Conservation (phyloP, 2,329 filamentous ascomycete species). For the Aureobasidium mangrovei region DNA sequence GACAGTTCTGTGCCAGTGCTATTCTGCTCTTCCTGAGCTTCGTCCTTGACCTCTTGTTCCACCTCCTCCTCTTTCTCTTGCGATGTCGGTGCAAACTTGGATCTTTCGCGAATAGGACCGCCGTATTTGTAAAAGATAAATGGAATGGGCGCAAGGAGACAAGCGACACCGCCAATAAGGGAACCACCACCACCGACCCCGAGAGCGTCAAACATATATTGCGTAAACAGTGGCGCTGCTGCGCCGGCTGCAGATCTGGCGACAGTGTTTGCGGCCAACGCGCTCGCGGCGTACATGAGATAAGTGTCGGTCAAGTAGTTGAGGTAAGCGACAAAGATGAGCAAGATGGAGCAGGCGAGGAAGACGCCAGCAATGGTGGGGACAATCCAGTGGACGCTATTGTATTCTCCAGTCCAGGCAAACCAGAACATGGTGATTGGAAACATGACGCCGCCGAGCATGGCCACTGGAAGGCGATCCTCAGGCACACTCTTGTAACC, state of each 20-base stretch:
- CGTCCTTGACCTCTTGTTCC: neutral
- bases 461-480: constrained; percentile 28
- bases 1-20: constrained; percentile 2
- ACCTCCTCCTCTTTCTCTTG: constrained; percentile 9
- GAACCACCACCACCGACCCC: constrained; percentile 25
- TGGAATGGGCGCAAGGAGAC: constrained; percentile 27
- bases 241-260: constrained; percentile 24
- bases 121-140: constrained; percentile 28
- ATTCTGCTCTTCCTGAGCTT: neutral
- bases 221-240: constrained; percentile 25
- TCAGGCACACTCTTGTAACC: constrained; percentile 36
- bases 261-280: constrained; percentile 26
- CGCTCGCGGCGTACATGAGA: constrained; percentile 27
- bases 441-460: constrained; percentile 27
- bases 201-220: constrained; percentile 26
- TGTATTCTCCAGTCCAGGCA: constrained; percentile 32
- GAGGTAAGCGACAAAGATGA: constrained; percentile 45
- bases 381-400: constrained; percentile 38
- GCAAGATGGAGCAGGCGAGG: constrained; percentile 32
- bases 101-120: constrained; percentile 19
- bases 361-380: constrained; percentile 38
- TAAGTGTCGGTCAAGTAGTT: constrained; percentile 49
- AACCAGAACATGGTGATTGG: constrained; percentile 30
- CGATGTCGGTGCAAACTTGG: constrained; percentile 23
- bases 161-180: constrained; percentile 38